These are phyloP conservation scores for Eucalyptus leucophloia DNA, from an alignment of 345 rosid genomes.

Conservation along the genomic window DNA sequence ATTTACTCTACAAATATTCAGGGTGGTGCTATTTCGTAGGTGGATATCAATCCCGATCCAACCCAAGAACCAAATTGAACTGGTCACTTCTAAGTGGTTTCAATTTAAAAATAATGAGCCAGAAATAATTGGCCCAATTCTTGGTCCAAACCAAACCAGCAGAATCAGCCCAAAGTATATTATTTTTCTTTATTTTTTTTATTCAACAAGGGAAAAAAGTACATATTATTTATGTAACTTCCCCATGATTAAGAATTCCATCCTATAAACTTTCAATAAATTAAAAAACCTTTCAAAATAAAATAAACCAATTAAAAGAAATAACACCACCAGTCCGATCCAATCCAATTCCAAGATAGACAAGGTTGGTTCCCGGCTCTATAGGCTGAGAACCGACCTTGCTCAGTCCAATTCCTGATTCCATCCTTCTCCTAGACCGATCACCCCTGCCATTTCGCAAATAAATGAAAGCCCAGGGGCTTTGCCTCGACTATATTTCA, in stretches of 20 bases:
- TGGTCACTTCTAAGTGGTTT: fast-evolving
- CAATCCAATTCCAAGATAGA: not conserved
- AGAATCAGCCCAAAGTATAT: not conserved
- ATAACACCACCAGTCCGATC: not conserved
- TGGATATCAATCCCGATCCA: fast-evolving
- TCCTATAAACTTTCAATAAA: not conserved
- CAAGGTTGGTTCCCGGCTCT: not conserved
- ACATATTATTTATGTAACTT: too few species aligned
- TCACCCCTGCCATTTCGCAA: not conserved
- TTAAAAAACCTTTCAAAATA: too few species aligned
- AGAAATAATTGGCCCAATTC: too few species aligned
- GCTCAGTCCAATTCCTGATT: not conserved
- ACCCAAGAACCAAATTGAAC: not conserved
- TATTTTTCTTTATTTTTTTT: fast-evolving
- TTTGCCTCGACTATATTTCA: not conserved
- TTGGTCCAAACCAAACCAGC: fast-evolving
- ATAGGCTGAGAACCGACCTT: not conserved
- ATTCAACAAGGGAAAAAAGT: not conserved
- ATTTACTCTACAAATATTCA: not conserved
- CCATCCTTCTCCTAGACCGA: not conserved
- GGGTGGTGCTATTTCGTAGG: fast-evolving
- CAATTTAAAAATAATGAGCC: too few species aligned
- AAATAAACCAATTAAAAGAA: not conserved
- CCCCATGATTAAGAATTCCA: not conserved
- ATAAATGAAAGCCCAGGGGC: not conserved